Percentiles rank a stretch among this genome's conserved stretches.
These are phyloP conservation scores for Plasmodium gallinaceum DNA, from an alignment of 169 alveolate genomes.

Conservation along the genomic window DNA sequence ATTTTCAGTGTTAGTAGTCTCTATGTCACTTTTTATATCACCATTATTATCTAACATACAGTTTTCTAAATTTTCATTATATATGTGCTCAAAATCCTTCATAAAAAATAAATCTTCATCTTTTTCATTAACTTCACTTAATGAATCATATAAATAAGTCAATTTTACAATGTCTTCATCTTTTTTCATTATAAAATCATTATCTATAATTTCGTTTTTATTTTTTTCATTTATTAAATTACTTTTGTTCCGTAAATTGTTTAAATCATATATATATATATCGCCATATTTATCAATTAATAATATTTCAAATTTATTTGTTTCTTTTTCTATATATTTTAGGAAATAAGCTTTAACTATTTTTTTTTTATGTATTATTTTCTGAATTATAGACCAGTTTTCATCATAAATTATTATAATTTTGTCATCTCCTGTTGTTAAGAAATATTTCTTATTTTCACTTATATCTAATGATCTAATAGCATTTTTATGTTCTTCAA, in stretches of 20 bases:
- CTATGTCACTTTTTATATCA: slow-evolving; percentile 3
- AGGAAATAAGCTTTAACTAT: slow-evolving; percentile 59
- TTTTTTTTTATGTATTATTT: slow-evolving; percentile 61
- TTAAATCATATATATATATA: slow-evolving; percentile 27
- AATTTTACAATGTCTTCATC: slow-evolving; percentile 1
- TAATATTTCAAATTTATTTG: slow-evolving; percentile 36
- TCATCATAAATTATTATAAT: slow-evolving; percentile 52
- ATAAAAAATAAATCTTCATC: slow-evolving; percentile 74
- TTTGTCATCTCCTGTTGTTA: slow-evolving; percentile 73
- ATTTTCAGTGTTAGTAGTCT: neutral
- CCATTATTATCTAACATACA: neutral
- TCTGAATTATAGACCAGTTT: slow-evolving; percentile 26
- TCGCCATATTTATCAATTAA: slow-evolving; percentile 68
- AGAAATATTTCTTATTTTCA: slow-evolving; percentile 23
- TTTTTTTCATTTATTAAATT: neutral
- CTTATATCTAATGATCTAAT: slow-evolving; percentile 64
- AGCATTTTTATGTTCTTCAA: slow-evolving; percentile 44
- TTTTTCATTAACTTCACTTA: slow-evolving; percentile 53
- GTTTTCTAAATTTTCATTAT: neutral
- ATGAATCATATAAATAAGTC: slow-evolving; percentile 36
- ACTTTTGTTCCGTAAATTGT: neutral
- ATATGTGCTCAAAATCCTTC: slow-evolving; percentile 44
- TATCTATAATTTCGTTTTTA: neutral
- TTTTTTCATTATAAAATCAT: neutral
- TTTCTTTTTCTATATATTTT: slow-evolving; percentile 18